Conservation (phyloP, 192 early-diverging fungal species). For the Thoreauomyces humboldtii region DNA sequence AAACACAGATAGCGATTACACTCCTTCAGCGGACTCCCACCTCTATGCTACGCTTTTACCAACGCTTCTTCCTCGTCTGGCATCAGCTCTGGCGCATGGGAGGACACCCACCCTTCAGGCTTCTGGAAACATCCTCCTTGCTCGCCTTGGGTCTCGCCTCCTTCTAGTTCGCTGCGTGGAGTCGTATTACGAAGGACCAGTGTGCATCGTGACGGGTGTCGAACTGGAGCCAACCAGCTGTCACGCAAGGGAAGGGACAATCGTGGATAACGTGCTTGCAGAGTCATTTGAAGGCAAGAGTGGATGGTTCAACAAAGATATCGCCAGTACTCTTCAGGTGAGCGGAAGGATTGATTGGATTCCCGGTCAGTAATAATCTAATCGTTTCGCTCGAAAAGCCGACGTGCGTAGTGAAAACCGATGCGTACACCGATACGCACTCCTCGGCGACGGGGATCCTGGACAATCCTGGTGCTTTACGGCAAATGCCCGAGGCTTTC, state of each 20-base stretch:
- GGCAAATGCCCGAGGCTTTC: slow-evolving; percentile 29
- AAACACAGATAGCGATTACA: slow-evolving; percentile 29
- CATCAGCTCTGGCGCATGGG: slow-evolving; percentile 12
- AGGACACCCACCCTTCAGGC: slow-evolving; percentile 8
- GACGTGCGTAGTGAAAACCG: slow-evolving; percentile 1
- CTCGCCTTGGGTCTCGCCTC: slow-evolving; percentile 34
- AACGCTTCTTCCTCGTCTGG: slow-evolving; percentile 23
- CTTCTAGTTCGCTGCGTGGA: slow-evolving; percentile 38
- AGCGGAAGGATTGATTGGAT: no score
- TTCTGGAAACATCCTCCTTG: slow-evolving; percentile 21
- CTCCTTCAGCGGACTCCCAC: slow-evolving; percentile 27
- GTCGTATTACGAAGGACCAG: slow-evolving; percentile 34
- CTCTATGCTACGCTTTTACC: slow-evolving; percentile 39
- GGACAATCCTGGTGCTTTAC: slow-evolving; percentile 25
- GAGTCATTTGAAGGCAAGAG: slow-evolving; percentile 10
- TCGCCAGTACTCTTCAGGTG: slow-evolving; percentile 4
- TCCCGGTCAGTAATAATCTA: not conserved
- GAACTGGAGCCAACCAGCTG: slow-evolving; percentile 48
- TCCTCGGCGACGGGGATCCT: slow-evolving; percentile 38
- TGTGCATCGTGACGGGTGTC: slow-evolving; percentile 27
- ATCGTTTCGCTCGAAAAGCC: slow-evolving; percentile 30
- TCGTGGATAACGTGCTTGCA: slow-evolving; percentile 37
- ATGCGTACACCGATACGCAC: slow-evolving; percentile 33
- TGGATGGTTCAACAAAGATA: not conserved
- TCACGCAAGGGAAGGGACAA: slow-evolving; percentile 41